A percentile compares a stretch with the other conserved stretches of the same genome.
phyloP scores from a whole-genome alignment of 768 basidiomycete species.

The Suillus subalutaceus region DNA sequence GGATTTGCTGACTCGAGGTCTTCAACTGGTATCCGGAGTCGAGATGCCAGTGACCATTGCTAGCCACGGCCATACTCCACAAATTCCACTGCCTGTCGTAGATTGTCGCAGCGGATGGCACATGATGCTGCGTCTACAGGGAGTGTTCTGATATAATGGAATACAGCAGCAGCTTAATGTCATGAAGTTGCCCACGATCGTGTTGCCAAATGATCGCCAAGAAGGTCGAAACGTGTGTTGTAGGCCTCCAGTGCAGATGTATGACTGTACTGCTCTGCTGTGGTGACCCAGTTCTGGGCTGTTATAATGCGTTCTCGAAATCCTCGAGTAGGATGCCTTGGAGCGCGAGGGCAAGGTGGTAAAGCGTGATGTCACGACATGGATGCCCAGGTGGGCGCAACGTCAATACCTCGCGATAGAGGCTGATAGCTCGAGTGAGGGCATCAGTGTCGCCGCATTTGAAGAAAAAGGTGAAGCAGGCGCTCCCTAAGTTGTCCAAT shows the following conservation, averaged over 20 bases:
- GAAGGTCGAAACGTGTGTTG: neutral
- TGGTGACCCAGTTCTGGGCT: no score
- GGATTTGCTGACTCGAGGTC: neutral
- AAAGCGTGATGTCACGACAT: no score
- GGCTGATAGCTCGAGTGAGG: no score
- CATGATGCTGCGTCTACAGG: constrained; percentile 11
- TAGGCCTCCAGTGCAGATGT: constrained; percentile 6
- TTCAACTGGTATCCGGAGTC: constrained; percentile 23
- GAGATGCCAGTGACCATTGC: constrained; percentile 30
- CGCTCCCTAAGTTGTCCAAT: no score
- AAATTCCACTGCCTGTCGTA: constrained; percentile 25
- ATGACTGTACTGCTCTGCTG: neutral
- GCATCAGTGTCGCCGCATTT: no score
- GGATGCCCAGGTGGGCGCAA: no score
- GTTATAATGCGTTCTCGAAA: no score
- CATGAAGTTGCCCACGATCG: neutral
- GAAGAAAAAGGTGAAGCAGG: no score
- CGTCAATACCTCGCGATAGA: no score
- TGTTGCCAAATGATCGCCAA: neutral
- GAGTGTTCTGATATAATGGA: neutral
- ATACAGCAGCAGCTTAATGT: neutral
- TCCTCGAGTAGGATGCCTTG: no score
- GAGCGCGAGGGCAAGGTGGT: no score
- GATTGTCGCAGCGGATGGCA: constrained; percentile 15
- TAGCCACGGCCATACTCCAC: constrained; percentile 24